A percentile compares a stretch with the other conserved stretches of the same genome.
Evolutionary conservation across 495 filamentous ascomycete species (phyloP).

Genomic region (Aspergillus coremiiformis): DNA sequence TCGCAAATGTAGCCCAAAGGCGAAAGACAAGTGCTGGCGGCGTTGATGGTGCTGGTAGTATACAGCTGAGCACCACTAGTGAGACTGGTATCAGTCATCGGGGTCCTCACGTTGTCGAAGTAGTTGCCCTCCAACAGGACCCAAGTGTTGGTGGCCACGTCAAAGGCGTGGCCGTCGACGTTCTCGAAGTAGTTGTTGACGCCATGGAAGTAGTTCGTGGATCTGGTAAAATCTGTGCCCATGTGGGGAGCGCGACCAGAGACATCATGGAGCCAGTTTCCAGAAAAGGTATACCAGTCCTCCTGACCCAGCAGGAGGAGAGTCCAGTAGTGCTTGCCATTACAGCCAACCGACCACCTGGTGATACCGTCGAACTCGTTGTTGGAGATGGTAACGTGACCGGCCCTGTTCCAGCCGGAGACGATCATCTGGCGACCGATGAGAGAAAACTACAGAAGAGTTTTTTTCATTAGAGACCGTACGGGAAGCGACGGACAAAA

Average conservation of each 20-base stretch:
- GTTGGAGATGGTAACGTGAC: conserved; percentile 22
- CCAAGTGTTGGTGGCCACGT: not conserved
- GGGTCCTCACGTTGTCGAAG: conserved; percentile 2
- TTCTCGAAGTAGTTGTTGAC: conserved; percentile 11
- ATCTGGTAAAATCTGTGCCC: conserved; percentile 14
- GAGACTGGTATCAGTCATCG: not conserved
- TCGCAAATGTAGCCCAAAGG: not conserved
- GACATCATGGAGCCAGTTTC: conserved; percentile 42
- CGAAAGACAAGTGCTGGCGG: not conserved
- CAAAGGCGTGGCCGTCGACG: conserved; percentile 11
- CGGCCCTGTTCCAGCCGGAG: conserved; percentile 24
- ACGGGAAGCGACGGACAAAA: not conserved
- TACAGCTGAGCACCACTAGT: not conserved
- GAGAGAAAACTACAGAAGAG: conserved; percentile 29
- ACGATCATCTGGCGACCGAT: conserved; percentile 40
- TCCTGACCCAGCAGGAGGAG: conserved; percentile 37
- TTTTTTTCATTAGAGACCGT: not conserved
- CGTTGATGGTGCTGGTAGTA: not conserved
- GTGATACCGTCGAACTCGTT: conserved; percentile 39
- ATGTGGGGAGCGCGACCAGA: conserved; percentile 40
- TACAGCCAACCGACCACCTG: conserved; percentile 36
- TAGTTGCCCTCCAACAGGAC: conserved; percentile 11
- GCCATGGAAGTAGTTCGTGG: conserved; percentile 22
- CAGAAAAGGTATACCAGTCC: conserved; percentile 36
- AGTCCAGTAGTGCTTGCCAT: conserved; percentile 40